Base-by-base conservation (phyloP, 768 basidiomycete genomes). In the Boletus speciosus region DNA sequence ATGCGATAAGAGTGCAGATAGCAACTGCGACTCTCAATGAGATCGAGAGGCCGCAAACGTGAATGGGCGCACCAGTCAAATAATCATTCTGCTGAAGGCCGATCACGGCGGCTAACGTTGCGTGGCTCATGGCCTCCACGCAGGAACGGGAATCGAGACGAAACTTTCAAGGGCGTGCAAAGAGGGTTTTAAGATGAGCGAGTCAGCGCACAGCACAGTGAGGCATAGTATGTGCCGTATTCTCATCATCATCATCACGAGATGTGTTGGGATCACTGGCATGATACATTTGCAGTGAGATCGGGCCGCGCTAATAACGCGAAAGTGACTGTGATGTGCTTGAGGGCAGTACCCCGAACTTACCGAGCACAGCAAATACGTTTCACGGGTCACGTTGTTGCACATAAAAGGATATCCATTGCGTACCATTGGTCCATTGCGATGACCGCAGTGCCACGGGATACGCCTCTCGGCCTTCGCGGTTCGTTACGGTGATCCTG, bases 61-160 rank as follows among this genome's bases (percentile, higher is more conserved):
- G 2, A 21, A 46, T 23, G 7, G 5, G 16, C 51, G 4, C 14
- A 59, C 58, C 49, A 6, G 48, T 37, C 39, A 49, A 2, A 19
- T 43, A 54, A 29, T 59, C 41, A 19, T 47, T 47, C 14, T 54
- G 51, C 37, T 47, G 51, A 29, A 59, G 40, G 39, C 35, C 37
- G 11, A 12, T 5, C 3, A 16, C 31, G 5, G 49, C 38, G 2
- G 36, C 27, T 9, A 21, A 1, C 19, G 4, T 8, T 21, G 45
- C 11, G 1, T 41, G 47, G 5, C 27, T 35, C 55, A 56, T 58
- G 27, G n/a, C 14, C 14, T 25, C 3, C 9, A 43, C 3, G 15
- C 25, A 37, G 15, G 31, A 21, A 32, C 1, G 15, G 16, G 16
- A 16, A 21, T 23, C 21, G 40, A 41, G 40, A 41, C 7, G 21